Conservation (phyloP, 140 eudicot species). For the Bidens hawaiensis region DNA sequence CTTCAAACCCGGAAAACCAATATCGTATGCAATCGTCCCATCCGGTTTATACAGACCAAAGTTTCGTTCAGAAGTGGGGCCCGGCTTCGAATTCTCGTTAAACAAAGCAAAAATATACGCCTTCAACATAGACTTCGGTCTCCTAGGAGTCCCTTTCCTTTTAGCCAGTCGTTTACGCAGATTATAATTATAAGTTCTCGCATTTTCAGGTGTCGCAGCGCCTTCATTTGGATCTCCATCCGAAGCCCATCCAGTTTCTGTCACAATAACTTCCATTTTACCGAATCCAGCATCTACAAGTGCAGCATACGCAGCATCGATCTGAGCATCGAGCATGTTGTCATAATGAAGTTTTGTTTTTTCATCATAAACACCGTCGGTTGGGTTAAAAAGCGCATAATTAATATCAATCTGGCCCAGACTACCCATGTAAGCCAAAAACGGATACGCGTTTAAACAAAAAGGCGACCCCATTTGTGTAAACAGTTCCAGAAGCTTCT, state of each 20-base stretch:
- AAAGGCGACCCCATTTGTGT: conserved; percentile 68
- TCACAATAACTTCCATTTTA: conserved; percentile 82
- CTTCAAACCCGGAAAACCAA: conserved; percentile 65
- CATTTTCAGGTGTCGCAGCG: conserved; percentile 67
- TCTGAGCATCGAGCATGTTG: conserved; percentile 87
- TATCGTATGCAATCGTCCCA: conserved; percentile 62
- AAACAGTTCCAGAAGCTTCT: conserved; percentile 67
- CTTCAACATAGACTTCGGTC: conserved; percentile 63
- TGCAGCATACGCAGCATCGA: conserved; percentile 87
- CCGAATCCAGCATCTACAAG: conserved; percentile 66
- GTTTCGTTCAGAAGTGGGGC: conserved; percentile 69
- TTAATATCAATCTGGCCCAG: conserved; percentile 58
- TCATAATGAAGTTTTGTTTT: conserved; percentile 68
- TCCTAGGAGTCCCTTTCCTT: conserved; percentile 82
- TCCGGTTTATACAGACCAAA: conserved; percentile 79
- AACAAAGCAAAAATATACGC: conserved; percentile 79
- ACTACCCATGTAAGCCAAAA: conserved; percentile 64
- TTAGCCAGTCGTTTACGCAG: conserved; percentile 75
- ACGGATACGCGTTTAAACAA: conserved; percentile 74
- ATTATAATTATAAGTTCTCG: conserved; percentile 68
- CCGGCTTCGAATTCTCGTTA: conserved; percentile 66
- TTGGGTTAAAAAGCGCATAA: conserved; percentile 59
- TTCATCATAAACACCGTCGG: conserved; percentile 47
- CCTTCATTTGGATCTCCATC: conserved; percentile 65
- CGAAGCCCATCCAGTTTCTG: conserved; percentile 97